Conservation (phyloP, 345 rosid genomes). For the Linum lewisii region DNA sequence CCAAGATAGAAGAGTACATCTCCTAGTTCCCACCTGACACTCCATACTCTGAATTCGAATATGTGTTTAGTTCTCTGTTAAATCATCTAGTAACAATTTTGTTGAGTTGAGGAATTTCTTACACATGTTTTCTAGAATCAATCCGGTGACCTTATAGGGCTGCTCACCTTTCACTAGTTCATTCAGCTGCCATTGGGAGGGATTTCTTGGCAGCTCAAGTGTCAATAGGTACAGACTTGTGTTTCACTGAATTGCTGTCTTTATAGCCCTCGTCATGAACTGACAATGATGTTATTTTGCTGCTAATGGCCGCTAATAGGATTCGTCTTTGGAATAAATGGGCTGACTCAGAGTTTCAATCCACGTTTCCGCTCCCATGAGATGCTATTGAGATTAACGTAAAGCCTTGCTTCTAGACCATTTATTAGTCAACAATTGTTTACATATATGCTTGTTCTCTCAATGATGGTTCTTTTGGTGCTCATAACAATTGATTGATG, state of each 20-base stretch:
- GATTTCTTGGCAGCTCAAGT: constrained; percentile 80
- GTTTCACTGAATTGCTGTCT: constrained; percentile 4
- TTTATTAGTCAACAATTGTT: constrained; percentile 1
- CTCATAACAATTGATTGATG: too few relatives aligned
- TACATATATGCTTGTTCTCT: constrained; percentile 8
- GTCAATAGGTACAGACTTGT: constrained; percentile 56
- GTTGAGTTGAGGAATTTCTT: neutral
- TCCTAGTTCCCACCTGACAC: constrained; percentile 60
- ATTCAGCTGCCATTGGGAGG: constrained; percentile 79
- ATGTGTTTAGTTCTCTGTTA: constrained; percentile 25
- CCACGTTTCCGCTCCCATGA: constrained; percentile 66
- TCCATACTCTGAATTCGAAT: constrained; percentile 70
- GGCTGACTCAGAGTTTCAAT: constrained; percentile 90
- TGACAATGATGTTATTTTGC: constrained; percentile 11
- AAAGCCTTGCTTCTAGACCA: too few relatives aligned
- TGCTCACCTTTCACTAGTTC: constrained; percentile 94
- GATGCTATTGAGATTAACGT: constrained; percentile 84
- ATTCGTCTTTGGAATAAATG: constrained; percentile 98
- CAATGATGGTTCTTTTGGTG: constrained; percentile 5
- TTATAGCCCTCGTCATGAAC: constrained; percentile 5
- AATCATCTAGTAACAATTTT: neutral
- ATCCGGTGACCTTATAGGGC: too few relatives aligned
- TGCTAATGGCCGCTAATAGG: constrained; percentile 54
- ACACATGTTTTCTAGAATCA: neutral
- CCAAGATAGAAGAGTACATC: constrained; percentile 82